Percentiles rank a stretch among this genome's conserved stretches.
Conservation (phyloP, 305 asterid species). For the Solanum hybrid region DNA sequence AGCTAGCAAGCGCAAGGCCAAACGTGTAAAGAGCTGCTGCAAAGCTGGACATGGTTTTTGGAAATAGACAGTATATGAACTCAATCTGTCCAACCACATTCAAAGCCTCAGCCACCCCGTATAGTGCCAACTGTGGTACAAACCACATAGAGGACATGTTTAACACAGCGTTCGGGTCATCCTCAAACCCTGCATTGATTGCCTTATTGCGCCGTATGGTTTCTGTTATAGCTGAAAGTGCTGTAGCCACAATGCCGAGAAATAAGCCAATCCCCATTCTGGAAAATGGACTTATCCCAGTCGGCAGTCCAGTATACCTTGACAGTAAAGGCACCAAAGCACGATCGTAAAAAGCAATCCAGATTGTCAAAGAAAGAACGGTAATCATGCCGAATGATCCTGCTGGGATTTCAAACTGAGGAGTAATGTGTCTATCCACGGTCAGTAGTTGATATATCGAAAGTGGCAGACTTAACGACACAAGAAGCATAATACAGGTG, state of each 20-base stretch:
- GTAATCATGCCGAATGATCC: not conserved
- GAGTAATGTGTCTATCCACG: not conserved
- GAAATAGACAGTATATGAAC: not conserved
- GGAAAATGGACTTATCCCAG: not conserved
- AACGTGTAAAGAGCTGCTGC: not conserved
- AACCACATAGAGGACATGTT: constrained; percentile 7
- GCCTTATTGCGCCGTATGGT: not conserved
- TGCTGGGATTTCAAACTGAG: not conserved
- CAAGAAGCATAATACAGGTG: not conserved
- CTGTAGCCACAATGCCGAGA: not conserved
- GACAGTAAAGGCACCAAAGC: not conserved
- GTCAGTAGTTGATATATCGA: not conserved
- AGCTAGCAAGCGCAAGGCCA: not conserved
- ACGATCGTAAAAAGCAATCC: constrained; percentile 4
- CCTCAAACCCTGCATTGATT: not conserved
- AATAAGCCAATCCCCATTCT: constrained; percentile 1
- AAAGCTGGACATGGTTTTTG: constrained; percentile 6
- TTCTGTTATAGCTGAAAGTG: constrained; percentile 2
- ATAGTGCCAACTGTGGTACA: not conserved
- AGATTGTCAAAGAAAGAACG: not conserved
- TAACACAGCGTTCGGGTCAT: not conserved
- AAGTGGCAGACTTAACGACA: not conserved
- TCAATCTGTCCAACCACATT: not conserved
- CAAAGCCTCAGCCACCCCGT: constrained; percentile 1
- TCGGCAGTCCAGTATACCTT: not conserved